phyloP scores from a whole-genome alignment of 179 eudicot genomes.

The Silene coronaria region DNA sequence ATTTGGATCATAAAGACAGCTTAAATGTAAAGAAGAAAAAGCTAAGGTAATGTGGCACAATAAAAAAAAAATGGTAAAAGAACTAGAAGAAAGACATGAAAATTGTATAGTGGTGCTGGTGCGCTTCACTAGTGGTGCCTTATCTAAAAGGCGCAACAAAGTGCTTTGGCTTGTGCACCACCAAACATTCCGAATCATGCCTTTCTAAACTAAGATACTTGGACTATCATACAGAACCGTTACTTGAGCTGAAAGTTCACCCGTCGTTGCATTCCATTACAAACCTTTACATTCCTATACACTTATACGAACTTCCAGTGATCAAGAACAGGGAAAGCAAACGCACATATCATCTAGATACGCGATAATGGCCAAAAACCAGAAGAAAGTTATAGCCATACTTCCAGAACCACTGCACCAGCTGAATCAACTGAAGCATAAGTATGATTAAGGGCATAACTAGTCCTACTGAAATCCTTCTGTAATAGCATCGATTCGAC shows the following conservation, averaged over 20 bases:
- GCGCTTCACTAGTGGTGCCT: not conserved
- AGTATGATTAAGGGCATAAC: not conserved
- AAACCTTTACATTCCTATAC: not conserved
- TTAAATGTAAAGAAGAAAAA: not conserved
- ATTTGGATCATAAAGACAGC: not conserved
- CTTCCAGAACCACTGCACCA: constrained; percentile 9
- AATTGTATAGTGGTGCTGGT: not conserved
- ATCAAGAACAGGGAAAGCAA: not conserved
- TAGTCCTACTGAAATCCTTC: not conserved
- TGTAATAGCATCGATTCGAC: not conserved
- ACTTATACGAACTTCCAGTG: not conserved
- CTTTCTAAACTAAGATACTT: not conserved
- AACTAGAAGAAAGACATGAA: too few relatives aligned
- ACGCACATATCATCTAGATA: not conserved
- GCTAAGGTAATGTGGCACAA: not conserved
- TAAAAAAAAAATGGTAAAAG: too few relatives aligned
- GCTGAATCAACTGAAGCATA: not conserved
- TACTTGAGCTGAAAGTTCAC: not conserved
- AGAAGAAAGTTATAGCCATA: not conserved
- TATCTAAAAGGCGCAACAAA: not conserved
- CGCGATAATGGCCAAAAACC: not conserved
- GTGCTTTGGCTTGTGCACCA: not conserved
- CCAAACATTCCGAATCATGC: not conserved
- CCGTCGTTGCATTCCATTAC: not conserved
- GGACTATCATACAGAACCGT: not conserved